Evolutionary conservation across 2,329 filamentous ascomycete genomes (phyloP).

Genomic region (Claviceps fusiformis): DNA sequence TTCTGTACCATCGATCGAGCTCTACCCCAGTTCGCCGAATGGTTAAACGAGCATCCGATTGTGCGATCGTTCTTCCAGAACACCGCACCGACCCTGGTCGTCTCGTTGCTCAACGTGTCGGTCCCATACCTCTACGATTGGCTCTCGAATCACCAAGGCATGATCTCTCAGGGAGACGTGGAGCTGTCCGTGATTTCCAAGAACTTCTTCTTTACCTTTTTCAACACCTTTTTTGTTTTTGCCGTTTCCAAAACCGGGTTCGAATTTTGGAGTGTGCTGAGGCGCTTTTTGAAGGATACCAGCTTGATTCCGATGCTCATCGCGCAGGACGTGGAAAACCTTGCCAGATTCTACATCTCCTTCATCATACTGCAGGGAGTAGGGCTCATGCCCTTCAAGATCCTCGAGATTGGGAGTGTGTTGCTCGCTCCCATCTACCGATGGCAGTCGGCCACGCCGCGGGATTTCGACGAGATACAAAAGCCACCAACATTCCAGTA

Average conservation of each 20-base stretch:
- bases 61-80: conserved; percentile 70
- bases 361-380: conserved; percentile 88
- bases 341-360: conserved; percentile 81
- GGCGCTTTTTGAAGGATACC: conserved; percentile 64
- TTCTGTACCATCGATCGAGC: conserved; percentile 65
- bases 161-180: conserved; percentile 88
- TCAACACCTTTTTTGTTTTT: conserved; percentile 96
- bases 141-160: conserved; percentile 80
- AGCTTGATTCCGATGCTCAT: conserved; percentile 63
- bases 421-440: conserved; percentile 69
- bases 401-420: conserved; percentile 81
- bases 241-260: conserved; percentile 75
- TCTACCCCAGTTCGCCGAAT: conserved; percentile 54
- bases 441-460: conserved; percentile 70
- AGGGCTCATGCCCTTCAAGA: conserved; percentile 83
- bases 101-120: conserved; percentile 76
- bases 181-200: conserved; percentile 93
- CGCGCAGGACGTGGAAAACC: conserved; percentile 57
- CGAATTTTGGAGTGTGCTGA: conserved; percentile 58
- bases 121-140: conserved; percentile 94
- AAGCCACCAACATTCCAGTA: conserved; percentile 85
- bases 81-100: conserved; percentile 69
- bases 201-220: conserved; percentile 99
- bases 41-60: conserved; percentile 54
- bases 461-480: conserved; percentile 73